Conservation (phyloP, 768 basidiomycete species). For the Nidularia pulvinata region DNA sequence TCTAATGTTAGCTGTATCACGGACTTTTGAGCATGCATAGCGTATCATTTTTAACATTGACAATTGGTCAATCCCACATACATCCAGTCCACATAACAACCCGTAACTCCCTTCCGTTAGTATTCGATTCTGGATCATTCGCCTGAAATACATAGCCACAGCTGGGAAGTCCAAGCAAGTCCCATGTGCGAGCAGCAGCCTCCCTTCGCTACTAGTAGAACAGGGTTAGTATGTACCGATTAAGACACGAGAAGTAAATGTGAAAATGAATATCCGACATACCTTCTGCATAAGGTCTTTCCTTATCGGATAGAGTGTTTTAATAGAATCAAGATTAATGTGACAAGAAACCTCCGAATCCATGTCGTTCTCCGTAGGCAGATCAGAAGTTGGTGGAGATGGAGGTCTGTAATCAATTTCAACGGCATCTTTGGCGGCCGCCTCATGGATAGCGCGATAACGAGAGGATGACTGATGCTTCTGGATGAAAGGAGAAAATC, state of each 20-base stretch:
- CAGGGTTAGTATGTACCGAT: background rate
- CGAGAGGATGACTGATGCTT: background rate
- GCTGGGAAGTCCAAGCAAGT: background rate
- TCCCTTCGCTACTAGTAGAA: background rate
- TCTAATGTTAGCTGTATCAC: background rate
- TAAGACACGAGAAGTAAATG: background rate
- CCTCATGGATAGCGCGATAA: background rate
- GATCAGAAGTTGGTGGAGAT: background rate
- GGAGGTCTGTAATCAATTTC: background rate
- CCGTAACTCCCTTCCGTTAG: background rate
- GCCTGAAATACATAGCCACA: background rate
- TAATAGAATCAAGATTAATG: background rate
- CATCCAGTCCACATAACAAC: background rate
- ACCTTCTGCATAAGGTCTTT: background rate
- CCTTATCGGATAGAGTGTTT: background rate
- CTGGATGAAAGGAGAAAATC: background rate
- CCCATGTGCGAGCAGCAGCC: background rate
- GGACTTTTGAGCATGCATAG: background rate
- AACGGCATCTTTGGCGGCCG: background rate
- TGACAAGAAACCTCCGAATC: background rate
- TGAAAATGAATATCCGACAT: background rate
- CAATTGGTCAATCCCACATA: background rate
- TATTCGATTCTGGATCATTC: background rate
- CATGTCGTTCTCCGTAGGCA: background rate
- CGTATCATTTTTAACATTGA: background rate